Evolutionary conservation across 257 asterid genomes (phyloP), one percentile per base, ranked within the genome.

Genomic region (Solanum stenotomum): DNA sequence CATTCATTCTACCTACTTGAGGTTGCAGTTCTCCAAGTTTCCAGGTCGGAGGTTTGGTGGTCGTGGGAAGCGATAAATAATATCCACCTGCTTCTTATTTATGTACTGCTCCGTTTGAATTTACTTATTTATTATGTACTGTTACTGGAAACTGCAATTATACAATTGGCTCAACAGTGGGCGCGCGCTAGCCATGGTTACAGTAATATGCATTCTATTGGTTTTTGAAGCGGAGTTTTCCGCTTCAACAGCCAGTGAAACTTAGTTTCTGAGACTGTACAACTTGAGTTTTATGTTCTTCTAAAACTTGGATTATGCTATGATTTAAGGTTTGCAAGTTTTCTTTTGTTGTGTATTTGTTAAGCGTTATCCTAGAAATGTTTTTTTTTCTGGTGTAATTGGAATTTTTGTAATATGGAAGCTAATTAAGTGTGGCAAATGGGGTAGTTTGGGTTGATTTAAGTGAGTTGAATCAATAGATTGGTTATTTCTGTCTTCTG

Each of bases 21-120:
- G 94, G 78, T 87, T 93, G 84, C 93, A 91, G 67, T 93, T 93
- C 88, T 93, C 95, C 18, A 93, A 88, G 90, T 84, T 87, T 49
- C 95, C 93, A 22, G 94, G 92, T 85, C 91, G 93, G n/a, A 90
- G 91, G 56, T 85, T 91, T 27, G 83, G 86, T 23, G 90, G 87
- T 67, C 93, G 93, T 71, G 91, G 94, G 86, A 91, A 88, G 90
- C 85, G 91, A 89, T 92, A 65, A 85, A 71, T 67, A 20, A 75
- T 25, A 59, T 85, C 44, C 34, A 25, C 23, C 77, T 8, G 37
- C 82, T 46, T 18, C 14, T 15, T 15, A 46, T 42, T 83, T 27
- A 37, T 0, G 11, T 7, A 52, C 23, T 78, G 25, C 56, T 83
- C 40, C 6, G 2, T 33, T 29, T 35, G 75, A 40, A 87, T 87